Evolutionary conservation across 2,329 filamentous ascomycete species (phyloP).

Genomic region (Aspergillus sp.): DNA sequence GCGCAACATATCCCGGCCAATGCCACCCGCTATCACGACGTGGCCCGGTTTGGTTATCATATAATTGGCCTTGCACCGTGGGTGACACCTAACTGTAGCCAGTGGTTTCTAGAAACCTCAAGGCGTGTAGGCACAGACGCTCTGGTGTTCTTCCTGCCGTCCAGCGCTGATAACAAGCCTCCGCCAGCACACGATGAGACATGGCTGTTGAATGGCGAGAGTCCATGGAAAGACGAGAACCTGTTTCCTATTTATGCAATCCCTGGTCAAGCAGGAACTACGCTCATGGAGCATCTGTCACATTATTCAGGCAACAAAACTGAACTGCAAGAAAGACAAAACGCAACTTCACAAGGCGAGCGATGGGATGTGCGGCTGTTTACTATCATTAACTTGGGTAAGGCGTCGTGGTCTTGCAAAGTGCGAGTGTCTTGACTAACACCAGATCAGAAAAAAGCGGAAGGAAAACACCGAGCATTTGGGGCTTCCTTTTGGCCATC

Average conservation of each 20-base stretch:
- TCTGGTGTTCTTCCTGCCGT: conserved; percentile 61
- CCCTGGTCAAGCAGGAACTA: conserved; percentile 66
- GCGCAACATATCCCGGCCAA: conserved; percentile 72
- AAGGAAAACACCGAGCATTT: conserved; percentile 68
- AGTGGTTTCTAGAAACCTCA: conserved; percentile 68
- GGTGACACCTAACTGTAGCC: conserved; percentile 74
- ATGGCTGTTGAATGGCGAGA: conserved; percentile 74
- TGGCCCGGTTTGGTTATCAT: conserved; percentile 69
- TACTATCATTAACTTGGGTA: conserved; percentile 54
- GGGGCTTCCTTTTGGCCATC: conserved; percentile 77
- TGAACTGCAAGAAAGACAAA: neutral
- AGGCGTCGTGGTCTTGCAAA: conserved; percentile 1
- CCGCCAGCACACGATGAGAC: conserved; percentile 65
- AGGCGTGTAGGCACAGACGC: conserved; percentile 65
- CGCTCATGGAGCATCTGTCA: conserved; percentile 72
- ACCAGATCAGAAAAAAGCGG: conserved; percentile 27
- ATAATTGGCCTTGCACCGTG: conserved; percentile 85
- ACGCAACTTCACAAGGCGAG: conserved; percentile 4
- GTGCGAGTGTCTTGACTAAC: neutral
- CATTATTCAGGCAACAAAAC: conserved; percentile 77
- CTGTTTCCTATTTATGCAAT: conserved; percentile 84
- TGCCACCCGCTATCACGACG: conserved; percentile 72
- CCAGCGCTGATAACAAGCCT: conserved; percentile 58
- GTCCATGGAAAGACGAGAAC: conserved; percentile 72
- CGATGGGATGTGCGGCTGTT: conserved; percentile 48